These are phyloP conservation scores for Aspergillus alliaceus DNA, from an alignment of 2,329 filamentous ascomycete genomes.

Conservation along the genomic window DNA sequence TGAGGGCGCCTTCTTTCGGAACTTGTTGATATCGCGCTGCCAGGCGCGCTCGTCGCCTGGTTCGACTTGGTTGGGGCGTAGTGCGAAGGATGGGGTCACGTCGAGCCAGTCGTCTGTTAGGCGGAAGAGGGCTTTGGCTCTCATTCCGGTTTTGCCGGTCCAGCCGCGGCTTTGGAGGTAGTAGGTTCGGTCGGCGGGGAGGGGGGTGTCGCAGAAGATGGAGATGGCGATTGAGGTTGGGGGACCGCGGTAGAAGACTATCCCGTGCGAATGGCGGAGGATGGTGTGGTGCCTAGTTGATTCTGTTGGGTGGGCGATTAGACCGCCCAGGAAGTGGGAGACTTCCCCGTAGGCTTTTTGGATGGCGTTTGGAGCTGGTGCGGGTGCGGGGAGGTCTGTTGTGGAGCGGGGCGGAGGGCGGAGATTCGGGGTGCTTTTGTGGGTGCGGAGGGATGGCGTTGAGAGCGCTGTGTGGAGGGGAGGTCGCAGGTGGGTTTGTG, in stretches of 20 bases:
- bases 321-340: constrained; percentile 64
- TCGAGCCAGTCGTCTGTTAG: constrained; percentile 64
- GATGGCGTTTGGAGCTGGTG: constrained; percentile 10
- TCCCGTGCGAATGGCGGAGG: constrained; percentile 63
- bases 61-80: constrained; percentile 51
- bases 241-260: constrained; percentile 67
- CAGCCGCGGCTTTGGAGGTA: constrained; percentile 70
- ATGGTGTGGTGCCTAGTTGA: constrained; percentile 67
- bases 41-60: constrained; percentile 63
- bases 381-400: not conserved
- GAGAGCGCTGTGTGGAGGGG: not conserved
- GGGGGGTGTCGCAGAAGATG: constrained; percentile 59
- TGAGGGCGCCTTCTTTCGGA: constrained; percentile 55
- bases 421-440: not conserved
- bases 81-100: constrained; percentile 60
- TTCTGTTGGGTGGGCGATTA: constrained; percentile 63
- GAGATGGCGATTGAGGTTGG: constrained; percentile 65
- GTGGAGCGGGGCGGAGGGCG: not conserved
- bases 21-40: constrained; percentile 67
- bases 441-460: not conserved
- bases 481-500: not conserved
- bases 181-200: constrained; percentile 59
- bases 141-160: constrained; percentile 68
- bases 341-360: constrained; percentile 52
- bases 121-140: constrained; percentile 62